Conservation (phyloP, 257 asterid species). For the Petunia axillaris region DNA sequence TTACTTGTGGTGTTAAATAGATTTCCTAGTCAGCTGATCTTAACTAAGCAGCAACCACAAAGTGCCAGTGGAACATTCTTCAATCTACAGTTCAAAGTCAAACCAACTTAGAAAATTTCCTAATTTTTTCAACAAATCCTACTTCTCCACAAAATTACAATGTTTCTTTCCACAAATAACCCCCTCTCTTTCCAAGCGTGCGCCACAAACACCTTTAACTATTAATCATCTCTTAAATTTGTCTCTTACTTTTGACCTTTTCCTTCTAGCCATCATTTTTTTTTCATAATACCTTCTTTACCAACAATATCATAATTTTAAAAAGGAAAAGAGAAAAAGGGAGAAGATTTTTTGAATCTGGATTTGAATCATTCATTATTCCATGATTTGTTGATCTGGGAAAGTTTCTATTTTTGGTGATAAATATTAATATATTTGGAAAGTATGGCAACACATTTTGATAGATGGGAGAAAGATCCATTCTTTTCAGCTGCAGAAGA, state of each 20-base stretch:
- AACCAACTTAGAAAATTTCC: neutral
- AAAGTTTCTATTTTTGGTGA: neutral
- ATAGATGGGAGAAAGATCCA: conserved; percentile 96
- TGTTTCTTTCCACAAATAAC: neutral
- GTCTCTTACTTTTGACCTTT: neutral
- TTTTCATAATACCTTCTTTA: neutral
- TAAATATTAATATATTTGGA: neutral
- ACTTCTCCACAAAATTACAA: neutral
- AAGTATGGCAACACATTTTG: conserved; percentile 70
- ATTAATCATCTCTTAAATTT: neutral
- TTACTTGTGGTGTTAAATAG: neutral
- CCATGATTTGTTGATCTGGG: neutral
- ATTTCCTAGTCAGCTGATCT: neutral
- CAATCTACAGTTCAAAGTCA: neutral
- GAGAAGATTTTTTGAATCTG: conserved; percentile 3
- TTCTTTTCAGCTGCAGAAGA: conserved; percentile 94
- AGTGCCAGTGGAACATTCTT: neutral
- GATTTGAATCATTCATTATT: conserved; percentile 9
- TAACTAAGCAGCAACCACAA: neutral
- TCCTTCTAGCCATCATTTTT: neutral
- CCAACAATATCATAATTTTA: neutral
- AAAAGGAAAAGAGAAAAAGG: neutral
- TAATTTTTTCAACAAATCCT: neutral
- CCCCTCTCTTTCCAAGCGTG: neutral
- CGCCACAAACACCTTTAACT: conserved; percentile 5